Conservation (phyloP, 2,329 filamentous ascomycete species). For the Fusarium sp. region DNA sequence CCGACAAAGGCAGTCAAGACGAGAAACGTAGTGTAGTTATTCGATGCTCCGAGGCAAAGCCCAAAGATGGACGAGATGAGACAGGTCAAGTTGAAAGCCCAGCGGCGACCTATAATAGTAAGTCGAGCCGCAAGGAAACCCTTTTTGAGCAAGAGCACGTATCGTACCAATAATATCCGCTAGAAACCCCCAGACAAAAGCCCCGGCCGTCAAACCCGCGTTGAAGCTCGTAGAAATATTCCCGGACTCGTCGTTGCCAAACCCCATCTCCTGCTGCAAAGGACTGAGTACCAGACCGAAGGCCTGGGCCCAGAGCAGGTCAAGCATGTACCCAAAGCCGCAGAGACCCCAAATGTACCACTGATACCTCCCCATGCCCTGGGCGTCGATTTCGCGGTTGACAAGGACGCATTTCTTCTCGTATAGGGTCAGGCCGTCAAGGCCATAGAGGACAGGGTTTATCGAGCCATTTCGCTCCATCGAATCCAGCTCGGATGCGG, state of each 20-base stretch:
- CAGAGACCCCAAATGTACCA: slow-evolving; percentile 68
- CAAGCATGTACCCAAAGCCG: slow-evolving; percentile 70
- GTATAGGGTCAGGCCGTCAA: slow-evolving; percentile 51
- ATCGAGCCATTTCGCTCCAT: neutral
- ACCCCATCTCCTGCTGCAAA: slow-evolving; percentile 71
- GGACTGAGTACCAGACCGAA: slow-evolving; percentile 70
- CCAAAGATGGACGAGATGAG: slow-evolving; percentile 70
- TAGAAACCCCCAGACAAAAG: slow-evolving; percentile 70
- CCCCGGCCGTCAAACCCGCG: slow-evolving; percentile 68
- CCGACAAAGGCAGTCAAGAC: slow-evolving; percentile 69
- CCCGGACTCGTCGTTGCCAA: slow-evolving; percentile 55
- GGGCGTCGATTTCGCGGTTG: slow-evolving; percentile 63
- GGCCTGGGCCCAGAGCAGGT: slow-evolving; percentile 72
- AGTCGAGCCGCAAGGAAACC: neutral
- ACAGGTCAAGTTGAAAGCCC: slow-evolving; percentile 72
- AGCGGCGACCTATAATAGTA: slow-evolving; percentile 58
- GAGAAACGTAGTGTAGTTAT: slow-evolving; percentile 66
- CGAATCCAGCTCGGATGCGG: slow-evolving; percentile 7
- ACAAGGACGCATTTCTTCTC: slow-evolving; percentile 56
- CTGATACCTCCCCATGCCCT: slow-evolving; percentile 69
- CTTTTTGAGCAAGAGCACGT: neutral
- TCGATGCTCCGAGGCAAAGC: slow-evolving; percentile 64
- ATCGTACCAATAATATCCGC: slow-evolving; percentile 63
- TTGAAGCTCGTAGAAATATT: slow-evolving; percentile 71
- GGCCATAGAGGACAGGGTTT: slow-evolving; percentile 7